phyloP scores from a whole-genome alignment of 2,329 filamentous ascomycete species.

The Aureobasidium sp. region DNA sequence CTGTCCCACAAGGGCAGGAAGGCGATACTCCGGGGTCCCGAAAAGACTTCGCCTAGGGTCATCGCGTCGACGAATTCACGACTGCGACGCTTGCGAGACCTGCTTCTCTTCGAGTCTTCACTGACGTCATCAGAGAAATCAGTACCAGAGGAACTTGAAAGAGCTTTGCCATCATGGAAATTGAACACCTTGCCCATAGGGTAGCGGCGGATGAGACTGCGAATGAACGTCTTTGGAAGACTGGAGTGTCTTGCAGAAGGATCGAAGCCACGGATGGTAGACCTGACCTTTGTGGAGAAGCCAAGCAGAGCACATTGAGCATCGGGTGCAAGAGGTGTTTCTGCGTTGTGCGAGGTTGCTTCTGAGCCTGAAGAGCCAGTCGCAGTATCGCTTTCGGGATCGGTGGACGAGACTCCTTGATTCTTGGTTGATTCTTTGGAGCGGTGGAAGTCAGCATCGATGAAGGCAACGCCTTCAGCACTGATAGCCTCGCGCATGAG shows the following conservation, averaged over 20 bases:
- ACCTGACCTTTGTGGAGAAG: constrained; percentile 13
- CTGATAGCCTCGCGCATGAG: constrained; percentile 38
- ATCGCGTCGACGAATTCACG: constrained; percentile 6
- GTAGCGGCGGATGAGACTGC: constrained; percentile 17
- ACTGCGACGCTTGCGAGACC: constrained; percentile 1
- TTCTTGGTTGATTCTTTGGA: constrained; percentile 2
- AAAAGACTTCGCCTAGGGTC: constrained; percentile 21
- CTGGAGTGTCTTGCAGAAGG: constrained; percentile 6
- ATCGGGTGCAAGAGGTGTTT: background rate
- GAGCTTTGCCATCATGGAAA: constrained; percentile 16
- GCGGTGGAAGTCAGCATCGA: constrained; percentile 22
- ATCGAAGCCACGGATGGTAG: constrained; percentile 13
- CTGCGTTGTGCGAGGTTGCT: background rate
- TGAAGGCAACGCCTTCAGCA: constrained; percentile 37
- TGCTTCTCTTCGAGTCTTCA: background rate
- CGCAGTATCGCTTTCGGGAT: background rate
- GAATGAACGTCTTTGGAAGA: constrained; percentile 12
- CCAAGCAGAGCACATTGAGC: constrained; percentile 12
- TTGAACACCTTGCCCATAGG: constrained; percentile 22
- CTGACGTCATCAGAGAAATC: background rate
- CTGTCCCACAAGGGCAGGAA: constrained; percentile 45
- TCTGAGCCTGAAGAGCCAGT: background rate
- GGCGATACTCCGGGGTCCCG: constrained; percentile 37
- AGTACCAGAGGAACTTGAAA: constrained; percentile 17
- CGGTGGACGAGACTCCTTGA: background rate